Base-by-base conservation (phyloP, 768 basidiomycete genomes). In the Fomitopsis pulvina region DNA sequence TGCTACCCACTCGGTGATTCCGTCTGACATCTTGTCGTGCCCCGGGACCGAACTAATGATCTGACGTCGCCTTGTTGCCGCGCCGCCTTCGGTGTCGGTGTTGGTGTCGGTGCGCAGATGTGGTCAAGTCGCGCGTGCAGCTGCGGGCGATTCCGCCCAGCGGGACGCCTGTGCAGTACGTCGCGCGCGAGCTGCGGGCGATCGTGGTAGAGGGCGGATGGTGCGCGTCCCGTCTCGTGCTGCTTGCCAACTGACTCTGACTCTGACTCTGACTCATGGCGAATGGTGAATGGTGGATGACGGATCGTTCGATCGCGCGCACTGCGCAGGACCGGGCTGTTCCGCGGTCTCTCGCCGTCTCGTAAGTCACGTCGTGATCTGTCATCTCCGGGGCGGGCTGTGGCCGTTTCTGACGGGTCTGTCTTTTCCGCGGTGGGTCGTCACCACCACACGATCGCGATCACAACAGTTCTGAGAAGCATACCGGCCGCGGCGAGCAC, bases 401-500 rank as follows among this genome's bases (percentile, higher is more conserved):
- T 45, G 28, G 29, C 34, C 29, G 24, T 42, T 37, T n/a, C n/a
- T n/a, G n/a, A n/a, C n/a, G n/a, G n/a, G n/a, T n/a, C n/a, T n/a
- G n/a, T n/a, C n/a, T n/a, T n/a, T n/a, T n/a, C n/a, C n/a, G n/a
- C n/a, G n/a, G n/a, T n/a, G n/a, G n/a, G n/a, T n/a, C n/a, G n/a
- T n/a, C n/a, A n/a, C n/a, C n/a, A n/a, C n/a, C n/a, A n/a, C n/a
- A n/a, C n/a, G n/a, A n/a, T n/a, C n/a, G n/a, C n/a, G n/a, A n/a
- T n/a, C n/a, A n/a, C n/a, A n/a, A 52, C 14, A 29, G 20, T 18
- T 45, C 12, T 58, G 14, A 28, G 42, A 55, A 92, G 91, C 66
- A 91, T 94, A 59, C 93, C 93, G 12, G 89, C 93, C 4, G 92
- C 92, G 11, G 93, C 81, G 38, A 83, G 85, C 56, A 96, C 93